Percentiles rank a stretch among this genome's conserved stretches.
These are phyloP conservation scores for Discostella stelligeroides DNA, from an alignment of 108 stramenopile species.

Conservation along the genomic window DNA sequence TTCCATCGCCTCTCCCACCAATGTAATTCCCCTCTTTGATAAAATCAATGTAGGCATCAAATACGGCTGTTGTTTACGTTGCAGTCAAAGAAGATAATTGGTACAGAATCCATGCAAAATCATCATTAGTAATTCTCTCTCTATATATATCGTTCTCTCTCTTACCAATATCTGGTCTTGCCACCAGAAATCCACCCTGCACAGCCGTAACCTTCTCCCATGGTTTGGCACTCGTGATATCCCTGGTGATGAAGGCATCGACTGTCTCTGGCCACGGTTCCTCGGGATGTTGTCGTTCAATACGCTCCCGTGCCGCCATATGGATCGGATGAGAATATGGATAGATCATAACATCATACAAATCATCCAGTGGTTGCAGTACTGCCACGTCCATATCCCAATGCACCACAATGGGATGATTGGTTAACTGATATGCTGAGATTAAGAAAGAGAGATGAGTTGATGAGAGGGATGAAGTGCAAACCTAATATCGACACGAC, in stretches of 20 bases:
- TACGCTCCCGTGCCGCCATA: constrained; percentile 22
- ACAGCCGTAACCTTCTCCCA: constrained; percentile 50
- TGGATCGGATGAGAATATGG: constrained; percentile 25
- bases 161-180: constrained; percentile 32
- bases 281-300: constrained; percentile 50
- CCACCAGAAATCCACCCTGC: constrained; percentile 70
- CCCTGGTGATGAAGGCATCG: constrained; percentile 61
- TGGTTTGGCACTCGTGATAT: constrained; percentile 54
- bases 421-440: constrained; percentile 62
- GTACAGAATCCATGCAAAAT: too few species aligned
- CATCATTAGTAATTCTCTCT: too few species aligned
- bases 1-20: constrained; percentile 38
- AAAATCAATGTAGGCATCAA: constrained; percentile 55
- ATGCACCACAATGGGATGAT: constrained; percentile 69
- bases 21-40: constrained; percentile 56
- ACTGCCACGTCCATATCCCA: constrained; percentile 71
- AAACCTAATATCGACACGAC: too few species aligned
- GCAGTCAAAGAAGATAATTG: too few species aligned
- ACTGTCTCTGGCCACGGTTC: constrained; percentile 49
- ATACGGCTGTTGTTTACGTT: too few species aligned
- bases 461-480: too few species aligned
- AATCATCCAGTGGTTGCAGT: constrained; percentile 63
- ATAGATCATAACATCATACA: constrained; percentile 70
- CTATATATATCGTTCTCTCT: too few species aligned
- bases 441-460: not conserved